Conservation (phyloP, 2,329 filamentous ascomycete genomes). For the Drechslerella coelobrocha region DNA sequence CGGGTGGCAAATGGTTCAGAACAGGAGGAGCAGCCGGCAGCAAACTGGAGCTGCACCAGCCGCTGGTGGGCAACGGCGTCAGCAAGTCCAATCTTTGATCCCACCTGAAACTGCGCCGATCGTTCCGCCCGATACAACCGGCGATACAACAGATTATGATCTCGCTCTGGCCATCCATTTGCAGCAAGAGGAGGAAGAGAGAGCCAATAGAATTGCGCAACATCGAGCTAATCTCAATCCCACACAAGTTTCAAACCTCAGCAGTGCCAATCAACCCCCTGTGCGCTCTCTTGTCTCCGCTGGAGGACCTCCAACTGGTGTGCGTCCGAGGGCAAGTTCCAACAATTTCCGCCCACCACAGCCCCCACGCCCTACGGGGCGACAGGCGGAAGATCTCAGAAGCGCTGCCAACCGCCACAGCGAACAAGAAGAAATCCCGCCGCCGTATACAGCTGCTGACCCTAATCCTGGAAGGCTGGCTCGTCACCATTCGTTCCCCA, state of each 20-base stretch:
- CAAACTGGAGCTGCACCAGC: conserved; percentile 37
- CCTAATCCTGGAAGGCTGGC: conserved; percentile 36
- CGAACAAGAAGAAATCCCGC: conserved; percentile 27
- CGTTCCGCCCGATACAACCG: conserved; percentile 52
- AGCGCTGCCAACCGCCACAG: conserved; percentile 19
- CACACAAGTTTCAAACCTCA: conserved; percentile 34
- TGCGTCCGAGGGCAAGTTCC: conserved; percentile 31
- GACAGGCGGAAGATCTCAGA: conserved; percentile 38
- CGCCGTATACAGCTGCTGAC: conserved; percentile 39
- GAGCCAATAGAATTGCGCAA: conserved; percentile 61
- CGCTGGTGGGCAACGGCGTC: conserved; percentile 15
- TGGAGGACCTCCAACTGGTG: conserved; percentile 14
- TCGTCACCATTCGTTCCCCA: conserved; percentile 38
- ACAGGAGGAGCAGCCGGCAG: conserved; percentile 50
- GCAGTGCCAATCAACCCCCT: conserved; percentile 32
- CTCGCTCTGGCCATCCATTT: conserved; percentile 87
- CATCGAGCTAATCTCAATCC: conserved; percentile 34
- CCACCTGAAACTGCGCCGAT: conserved; percentile 86
- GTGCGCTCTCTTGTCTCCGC: conserved; percentile 32
- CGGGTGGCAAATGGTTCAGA: conserved; percentile 49
- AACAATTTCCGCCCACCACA: conserved; percentile 25
- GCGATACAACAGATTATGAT: conserved; percentile 66
- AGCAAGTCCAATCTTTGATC: conserved; percentile 35
- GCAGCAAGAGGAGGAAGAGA: conserved; percentile 90
- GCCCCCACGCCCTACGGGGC: conserved; percentile 37